A percentile compares a stretch with the other conserved stretches of the same genome.
Evolutionary conservation across 208 protist species (phyloP).

Genomic region (Leishmania braziliensis): DNA sequence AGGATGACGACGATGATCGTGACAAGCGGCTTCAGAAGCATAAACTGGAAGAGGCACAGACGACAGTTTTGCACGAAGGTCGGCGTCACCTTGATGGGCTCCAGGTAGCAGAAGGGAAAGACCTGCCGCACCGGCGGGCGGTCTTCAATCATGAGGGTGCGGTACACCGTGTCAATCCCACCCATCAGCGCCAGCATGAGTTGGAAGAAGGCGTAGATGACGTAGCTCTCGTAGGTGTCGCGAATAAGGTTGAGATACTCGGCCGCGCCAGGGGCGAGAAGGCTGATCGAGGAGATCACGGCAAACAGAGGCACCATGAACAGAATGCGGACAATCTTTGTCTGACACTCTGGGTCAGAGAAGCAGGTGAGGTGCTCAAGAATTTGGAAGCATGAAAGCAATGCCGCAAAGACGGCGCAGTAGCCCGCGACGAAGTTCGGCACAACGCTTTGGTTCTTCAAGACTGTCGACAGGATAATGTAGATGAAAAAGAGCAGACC

Average conservation of each 20-base stretch:
- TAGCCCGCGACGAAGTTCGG: conserved; percentile 86
- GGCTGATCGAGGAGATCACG: conserved; percentile 83
- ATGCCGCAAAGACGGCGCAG: conserved; percentile 87
- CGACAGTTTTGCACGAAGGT: conserved; percentile 89
- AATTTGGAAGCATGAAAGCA: conserved; percentile 89
- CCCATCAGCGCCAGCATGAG: conserved; percentile 94
- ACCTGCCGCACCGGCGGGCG: conserved; percentile 74
- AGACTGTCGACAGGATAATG: conserved; percentile 53
- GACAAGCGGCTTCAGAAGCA: conserved; percentile 90
- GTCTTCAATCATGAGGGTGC: conserved; percentile 84
- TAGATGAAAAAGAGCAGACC: conserved; percentile 72
- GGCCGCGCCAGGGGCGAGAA: conserved; percentile 63
- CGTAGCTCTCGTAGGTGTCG: conserved; percentile 94
- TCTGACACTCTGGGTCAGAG: conserved; percentile 89
- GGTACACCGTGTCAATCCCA: conserved; percentile 85
- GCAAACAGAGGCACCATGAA: conserved; percentile 95
- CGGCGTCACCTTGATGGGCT: conserved; percentile 82
- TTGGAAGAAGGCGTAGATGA: conserved; percentile 94
- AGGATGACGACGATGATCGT: conserved; percentile 86
- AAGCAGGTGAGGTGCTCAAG: conserved; percentile 92
- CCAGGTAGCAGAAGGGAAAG: conserved; percentile 84
- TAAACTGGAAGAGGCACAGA: conserved; percentile 91
- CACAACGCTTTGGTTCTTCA: conserved; percentile 54
- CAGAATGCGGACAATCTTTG: conserved; percentile 93
- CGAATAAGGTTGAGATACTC: conserved; percentile 92